These are phyloP conservation scores for Ananas comosus DNA, from an alignment of 176 grass and related monocot species.

Conservation along the genomic window DNA sequence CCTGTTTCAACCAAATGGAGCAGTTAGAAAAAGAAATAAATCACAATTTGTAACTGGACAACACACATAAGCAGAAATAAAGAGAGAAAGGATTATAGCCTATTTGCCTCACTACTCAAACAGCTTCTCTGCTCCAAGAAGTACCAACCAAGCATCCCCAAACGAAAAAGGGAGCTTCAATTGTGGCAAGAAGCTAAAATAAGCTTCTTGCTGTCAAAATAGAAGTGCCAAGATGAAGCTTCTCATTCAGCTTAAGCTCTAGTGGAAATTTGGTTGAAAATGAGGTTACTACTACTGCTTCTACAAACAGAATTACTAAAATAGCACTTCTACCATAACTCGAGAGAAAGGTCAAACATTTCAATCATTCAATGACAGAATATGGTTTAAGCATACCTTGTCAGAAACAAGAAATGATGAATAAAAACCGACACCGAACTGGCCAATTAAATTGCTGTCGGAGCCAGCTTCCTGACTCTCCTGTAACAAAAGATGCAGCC, in stretches of 20 bases:
- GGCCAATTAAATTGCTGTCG: conserved; percentile 94
- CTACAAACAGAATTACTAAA: too few species aligned
- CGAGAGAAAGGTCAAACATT: background rate
- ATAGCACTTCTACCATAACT: background rate
- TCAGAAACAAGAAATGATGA: conserved; percentile 89
- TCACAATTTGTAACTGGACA: background rate
- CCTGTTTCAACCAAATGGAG: conserved; percentile 29
- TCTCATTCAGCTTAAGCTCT: background rate
- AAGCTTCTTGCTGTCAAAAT: too few species aligned
- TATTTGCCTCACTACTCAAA: too few species aligned
- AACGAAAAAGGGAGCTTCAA: too few species aligned
- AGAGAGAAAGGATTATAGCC: too few species aligned
- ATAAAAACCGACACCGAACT: conserved; percentile 99
- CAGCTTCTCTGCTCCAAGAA: too few species aligned
- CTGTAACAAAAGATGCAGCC: conserved; percentile 28
- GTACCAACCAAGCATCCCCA: too few species aligned
- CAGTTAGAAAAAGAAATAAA: background rate
- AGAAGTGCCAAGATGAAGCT: too few species aligned
- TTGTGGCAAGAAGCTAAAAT: too few species aligned
- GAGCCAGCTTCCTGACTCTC: conserved; percentile 81
- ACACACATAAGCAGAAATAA: background rate
- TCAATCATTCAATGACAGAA: background rate
- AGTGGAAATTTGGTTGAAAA: background rate
- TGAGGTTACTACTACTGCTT: too few species aligned
- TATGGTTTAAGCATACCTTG: conserved; percentile 40